Base-by-base conservation (phyloP, 768 basidiomycete species). In the Panaeolus papilionaceus region DNA sequence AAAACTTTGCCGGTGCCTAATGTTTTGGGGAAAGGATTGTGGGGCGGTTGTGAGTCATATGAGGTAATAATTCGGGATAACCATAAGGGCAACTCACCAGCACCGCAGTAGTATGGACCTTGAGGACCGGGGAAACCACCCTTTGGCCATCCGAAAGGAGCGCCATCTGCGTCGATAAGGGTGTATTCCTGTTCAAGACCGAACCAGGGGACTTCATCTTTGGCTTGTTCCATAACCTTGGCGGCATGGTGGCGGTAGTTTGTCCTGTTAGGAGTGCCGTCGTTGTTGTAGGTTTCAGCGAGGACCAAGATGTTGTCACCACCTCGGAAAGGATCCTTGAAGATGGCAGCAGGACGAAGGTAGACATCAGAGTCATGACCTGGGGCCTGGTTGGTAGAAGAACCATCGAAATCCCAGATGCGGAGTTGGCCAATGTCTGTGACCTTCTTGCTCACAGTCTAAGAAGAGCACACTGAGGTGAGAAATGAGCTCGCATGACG, bases 161-260 rank as follows among this genome's bases (percentile, higher is more conserved):
- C 84, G 72, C 91, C 96, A 79, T 99, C 98, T 71, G 85, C 86
- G 77, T 95, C 96, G 74, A 99, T 93, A 72, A 99, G 91, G 73
- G 97, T 99, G 86, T 98, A 99, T 79, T 99, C 98, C 80, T 99
- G 98, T 81, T 99, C 97, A 70, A 99, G 85, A 83, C 97, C 96
- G 79, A 99, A 99, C 98, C 98, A 99, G 38, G 98, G 98, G 65
- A 82, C 83, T 26, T 75, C 18, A 0, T 89, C 90, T 81, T 93
- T 93, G 73, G 92, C 93, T 67, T 90, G 88, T 67, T 99, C 96
- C 95, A 99, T 98, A 75, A 91, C 85, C 86, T 99, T 99, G 79
- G 91, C 91, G 68, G 95, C 92, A 74, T 94, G 89, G 78, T 97
- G 92, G 71, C 98, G 95, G 87, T 88, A 88, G 87, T 99, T 99